These are phyloP conservation scores for Taxawa tesnikishii DNA, from an alignment of 2,329 filamentous ascomycete genomes.

Conservation along the genomic window DNA sequence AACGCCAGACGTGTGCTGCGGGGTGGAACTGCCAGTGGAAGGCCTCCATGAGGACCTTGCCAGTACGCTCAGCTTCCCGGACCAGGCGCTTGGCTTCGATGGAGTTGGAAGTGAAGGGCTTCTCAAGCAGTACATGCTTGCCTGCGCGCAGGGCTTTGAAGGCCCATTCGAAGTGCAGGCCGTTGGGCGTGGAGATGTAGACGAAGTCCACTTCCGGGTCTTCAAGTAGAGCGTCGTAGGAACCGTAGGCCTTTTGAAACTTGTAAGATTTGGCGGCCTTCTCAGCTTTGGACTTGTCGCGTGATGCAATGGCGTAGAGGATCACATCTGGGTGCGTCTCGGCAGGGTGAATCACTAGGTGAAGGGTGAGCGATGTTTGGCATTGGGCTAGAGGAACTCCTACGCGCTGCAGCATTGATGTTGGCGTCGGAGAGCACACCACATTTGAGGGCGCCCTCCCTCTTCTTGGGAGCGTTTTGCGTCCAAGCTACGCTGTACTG, in stretches of 20 bases:
- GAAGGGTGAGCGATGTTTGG: not conserved
- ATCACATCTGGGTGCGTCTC: conserved; percentile 3
- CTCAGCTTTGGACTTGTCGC: conserved; percentile 1
- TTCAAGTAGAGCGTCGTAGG: conserved; percentile 22
- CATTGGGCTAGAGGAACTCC: no score
- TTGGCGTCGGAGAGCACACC: conserved; percentile 1
- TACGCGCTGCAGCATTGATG: not conserved
- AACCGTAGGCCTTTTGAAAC: conserved; percentile 9
- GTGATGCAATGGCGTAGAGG: conserved; percentile 2
- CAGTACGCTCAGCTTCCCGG: conserved; percentile 12
- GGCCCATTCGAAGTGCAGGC: conserved; percentile 33
- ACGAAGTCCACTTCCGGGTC: conserved; percentile 34
- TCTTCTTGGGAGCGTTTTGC: no score
- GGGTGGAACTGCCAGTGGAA: conserved; percentile 33
- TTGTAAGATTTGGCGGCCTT: conserved; percentile 1
- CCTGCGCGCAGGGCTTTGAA: conserved; percentile 31
- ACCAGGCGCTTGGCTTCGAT: conserved; percentile 30
- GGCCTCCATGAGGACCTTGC: conserved; percentile 41
- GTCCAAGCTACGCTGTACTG: no score
- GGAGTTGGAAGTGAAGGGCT: conserved; percentile 35
- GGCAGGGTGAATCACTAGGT: not conserved
- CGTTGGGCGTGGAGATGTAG: conserved; percentile 35
- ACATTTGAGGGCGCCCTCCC: not conserved
- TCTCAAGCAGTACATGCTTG: conserved; percentile 43
- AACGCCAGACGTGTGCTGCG: conserved; percentile 22